Evolutionary conservation across 257 asterid species (phyloP), one percentile per base, ranked within the genome.

Genomic region (Lithospermum erythrorhizon): DNA sequence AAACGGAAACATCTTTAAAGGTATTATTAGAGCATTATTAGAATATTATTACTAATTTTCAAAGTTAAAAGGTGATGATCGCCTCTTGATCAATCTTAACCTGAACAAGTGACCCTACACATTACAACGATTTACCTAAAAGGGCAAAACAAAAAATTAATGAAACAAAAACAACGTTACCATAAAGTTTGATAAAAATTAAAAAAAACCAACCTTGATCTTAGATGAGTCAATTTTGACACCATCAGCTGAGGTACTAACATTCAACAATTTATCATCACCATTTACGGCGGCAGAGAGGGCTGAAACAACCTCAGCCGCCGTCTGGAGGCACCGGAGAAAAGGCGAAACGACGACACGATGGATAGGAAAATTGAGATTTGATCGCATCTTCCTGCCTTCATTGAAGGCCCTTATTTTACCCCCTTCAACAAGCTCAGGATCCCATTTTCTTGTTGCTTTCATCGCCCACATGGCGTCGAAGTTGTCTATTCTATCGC

Each of bases 381-480:
- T 72, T 53, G 56, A 59, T 15, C 81, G 70, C 68, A 88, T 57
- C 75, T 67, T 82, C 45, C 74, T 78, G 19, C 98, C 98, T 53
- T 84, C 81, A 22, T 77, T 51, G 70, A 82, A 88, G 5, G 96
- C 90, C 19, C 96, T 79, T n/a, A 72, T 76, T 73, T 48, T 78
- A 16, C 98, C 98, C 23, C 76, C 87, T 4, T 84, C 84, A 54
- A 79, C 76, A 59, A 91, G 76, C 35, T 96, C 96, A 3, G 98
- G 98, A 62, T 91, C 98, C 95, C 94, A 91, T 9, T 95, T 95
- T 9, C 95, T 79, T 6, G 80, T 68, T 3, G 98, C 94, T 52
- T 86, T 65, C 9, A 76, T 68, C 45, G 79, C 72, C 98, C 98
- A 91, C 19, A 73, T 79, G 17, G 86, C 94, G 3, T 75, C 88